Base-by-base conservation (phyloP, 2,329 filamentous ascomycete genomes). In the Pleurostoma richardsiae region DNA sequence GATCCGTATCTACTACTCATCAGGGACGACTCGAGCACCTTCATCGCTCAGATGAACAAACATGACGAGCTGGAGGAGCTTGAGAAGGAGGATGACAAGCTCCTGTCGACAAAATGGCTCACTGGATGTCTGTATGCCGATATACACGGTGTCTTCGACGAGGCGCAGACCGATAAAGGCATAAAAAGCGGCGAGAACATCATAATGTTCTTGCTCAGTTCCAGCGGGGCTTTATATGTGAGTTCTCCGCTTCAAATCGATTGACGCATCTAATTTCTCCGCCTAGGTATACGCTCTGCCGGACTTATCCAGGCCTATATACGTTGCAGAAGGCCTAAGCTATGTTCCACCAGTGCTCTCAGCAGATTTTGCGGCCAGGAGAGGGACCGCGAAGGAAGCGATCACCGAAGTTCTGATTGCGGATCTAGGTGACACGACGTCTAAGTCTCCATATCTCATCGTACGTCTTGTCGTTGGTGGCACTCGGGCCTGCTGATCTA, bases 31-130 rank as follows among this genome's bases (percentile, higher is more conserved):
- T 83, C 81, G 5, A 94, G 87, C 50, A 76, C 90, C 5, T 82
- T 88, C 47, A 71, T 97, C 38, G 84, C 90, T 41, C 81, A 89
- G 59, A 88, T 91, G 38, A 89, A 91, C 58, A 81, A 80, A 41
- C 87, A 82, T 58, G 85, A 88, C 40, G 94, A 99, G 56, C 72
- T 97, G 3, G 91, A 96, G 60, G 88, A 95, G 60, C 67, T 95
- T 3, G 81, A 87, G 40, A 77, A 82, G 54, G 72, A 79, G 30
- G 81, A 84, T 29, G 70, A 75, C 6, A 57, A 76, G 1, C 69
- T 85, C 3, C 66, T 67, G 2, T 70, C 76, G 2, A 84, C 77
- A 2, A 88, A 86, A 60, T 96, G 94, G 88, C 70, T 85, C 5
- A 87, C 88, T 3, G 91, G 88, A 7, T 95, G 87, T 56, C 67